Base-by-base conservation (phyloP, 176 grass and related monocot species). In the Chrysopogon serrulatus region DNA sequence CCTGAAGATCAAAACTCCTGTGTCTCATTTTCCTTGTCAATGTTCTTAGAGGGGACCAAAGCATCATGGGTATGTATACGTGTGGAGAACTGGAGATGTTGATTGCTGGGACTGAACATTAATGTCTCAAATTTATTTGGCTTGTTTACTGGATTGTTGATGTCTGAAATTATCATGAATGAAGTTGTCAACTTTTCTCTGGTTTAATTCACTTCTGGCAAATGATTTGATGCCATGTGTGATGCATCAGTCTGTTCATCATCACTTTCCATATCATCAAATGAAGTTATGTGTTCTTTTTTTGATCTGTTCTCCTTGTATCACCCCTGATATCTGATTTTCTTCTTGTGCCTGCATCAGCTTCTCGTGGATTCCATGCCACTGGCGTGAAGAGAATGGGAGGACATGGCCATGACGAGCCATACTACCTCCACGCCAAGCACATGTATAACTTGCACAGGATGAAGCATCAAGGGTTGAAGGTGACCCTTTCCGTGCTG, bases 381-480 rank as follows among this genome's bases (percentile, higher is more conserved):
- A 98, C 95, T 23, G 85, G 88, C 18, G 69, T 68, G 33, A 98
- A 98, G 82, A 93, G 92, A 84, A 87, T 93, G 82, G 82, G 92
- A 87, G 92, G 88, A 2, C 90, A 97, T 8, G 95, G 84, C 3
- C 84, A 93, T 73, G 90, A 91, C 7, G 95, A 86, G 23, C 84
- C 79, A 31, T 93, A 84, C 78, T 98, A 95, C 51, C 24, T 95
- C 74, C 95, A 95, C 76, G 95, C 95, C 27, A 98, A 95, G 87
- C 90, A 98, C 83, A 98, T 98, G 95, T 95, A 98, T 83, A 98
- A 98, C 81, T 86, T 98, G 78, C 83, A 98, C 79, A 92, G 88
- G 65, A 95, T 98, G 92, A 95, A 91, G 76, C 24, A 98, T 73
- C 95, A 91, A 48, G 85, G 49, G 14, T 79, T 95, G 44, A 95